Base-by-base conservation (phyloP, 1,139 yeast species). In the Maudiozyma humilis region DNA sequence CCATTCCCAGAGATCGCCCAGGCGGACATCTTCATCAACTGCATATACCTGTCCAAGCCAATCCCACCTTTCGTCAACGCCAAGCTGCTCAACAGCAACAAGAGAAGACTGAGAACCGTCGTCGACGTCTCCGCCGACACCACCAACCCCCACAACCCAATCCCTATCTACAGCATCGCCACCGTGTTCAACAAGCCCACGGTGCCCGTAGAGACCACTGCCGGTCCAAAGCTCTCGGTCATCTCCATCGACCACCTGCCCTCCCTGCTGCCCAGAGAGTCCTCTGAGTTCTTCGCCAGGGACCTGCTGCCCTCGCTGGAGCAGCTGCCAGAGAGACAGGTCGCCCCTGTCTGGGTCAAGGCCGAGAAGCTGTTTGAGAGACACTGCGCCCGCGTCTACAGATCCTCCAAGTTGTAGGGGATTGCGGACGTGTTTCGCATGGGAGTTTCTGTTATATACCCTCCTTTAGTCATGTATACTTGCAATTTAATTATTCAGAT, bases 51-150 rank as follows among this genome's bases (percentile, higher is more conserved):
- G 59, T 86, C 96, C 41, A 71, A 80, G 67, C 95, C 96, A 63
- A 91, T 91, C 60, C 82, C 97, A 40, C 96, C 97, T 47, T 93
- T 91, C 63, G 73, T 88, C 62, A 78, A 82, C 67, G 66, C 65
- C 56, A 85, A 83, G 31, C 65, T 76, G 48, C 75, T 91, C 64
- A 83, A 84, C 68, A 68, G 65, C 46, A 61, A 66, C 30, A 56
- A 63, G 43, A 85, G 98, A 77, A 81, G 75, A 54, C 76, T 91
- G 62, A 81, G 91, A 65, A 86, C 93, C 17, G 87, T 93, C 52
- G 96, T 91, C 43, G 98, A 91, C 66, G 98, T 91, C 46, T 86
- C 96, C 46, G 98, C 98, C 47, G 98, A 93, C 68, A 91, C 97
- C 42, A 91, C 98, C 45, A 93, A 91, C 67, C 97, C 97, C 48